Conservation (phyloP, 345 rosid genomes). For the Euphorbia tirucalli region DNA sequence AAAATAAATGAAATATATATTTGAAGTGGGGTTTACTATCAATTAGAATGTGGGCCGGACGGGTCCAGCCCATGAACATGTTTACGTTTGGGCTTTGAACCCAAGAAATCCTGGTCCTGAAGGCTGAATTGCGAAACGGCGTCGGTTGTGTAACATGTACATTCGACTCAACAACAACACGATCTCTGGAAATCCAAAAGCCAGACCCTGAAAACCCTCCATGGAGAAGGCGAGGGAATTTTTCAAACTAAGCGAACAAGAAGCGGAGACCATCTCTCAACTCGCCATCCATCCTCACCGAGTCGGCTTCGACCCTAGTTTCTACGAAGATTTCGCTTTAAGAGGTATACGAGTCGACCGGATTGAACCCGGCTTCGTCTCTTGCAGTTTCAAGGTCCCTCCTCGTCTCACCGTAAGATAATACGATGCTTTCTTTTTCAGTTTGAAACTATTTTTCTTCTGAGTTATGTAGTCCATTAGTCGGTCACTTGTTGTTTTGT, state of each 20-base stretch:
- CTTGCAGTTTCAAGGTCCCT: conserved; percentile 80
- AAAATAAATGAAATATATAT: too few species aligned
- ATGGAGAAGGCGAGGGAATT: conserved; percentile 61
- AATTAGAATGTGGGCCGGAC: too few species aligned
- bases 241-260: conserved; percentile 47
- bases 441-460: too few species aligned
- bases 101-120: too few species aligned
- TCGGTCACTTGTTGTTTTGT: not conserved
- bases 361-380: conserved; percentile 62
- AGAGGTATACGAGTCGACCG: conserved; percentile 78
- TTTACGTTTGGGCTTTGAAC: too few species aligned
- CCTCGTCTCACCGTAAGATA: conserved; percentile 71
- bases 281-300: conserved; percentile 46
- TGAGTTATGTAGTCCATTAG: not conserved
- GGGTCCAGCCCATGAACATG: too few species aligned
- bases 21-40: too few species aligned
- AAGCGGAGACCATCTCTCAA: conserved; percentile 40
- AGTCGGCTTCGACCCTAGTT: conserved; percentile 37
- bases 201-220: not conserved
- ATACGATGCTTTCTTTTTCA: conserved; percentile 1
- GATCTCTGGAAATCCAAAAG: not conserved
- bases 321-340: conserved; percentile 58
- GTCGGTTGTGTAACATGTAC: not conserved
- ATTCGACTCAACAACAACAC: not conserved
- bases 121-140: too few species aligned